Evolutionary conservation across 495 filamentous ascomycete species (phyloP), one percentile per base, ranked within the genome.

Genomic region (Talaromyces nanjingensis): DNA sequence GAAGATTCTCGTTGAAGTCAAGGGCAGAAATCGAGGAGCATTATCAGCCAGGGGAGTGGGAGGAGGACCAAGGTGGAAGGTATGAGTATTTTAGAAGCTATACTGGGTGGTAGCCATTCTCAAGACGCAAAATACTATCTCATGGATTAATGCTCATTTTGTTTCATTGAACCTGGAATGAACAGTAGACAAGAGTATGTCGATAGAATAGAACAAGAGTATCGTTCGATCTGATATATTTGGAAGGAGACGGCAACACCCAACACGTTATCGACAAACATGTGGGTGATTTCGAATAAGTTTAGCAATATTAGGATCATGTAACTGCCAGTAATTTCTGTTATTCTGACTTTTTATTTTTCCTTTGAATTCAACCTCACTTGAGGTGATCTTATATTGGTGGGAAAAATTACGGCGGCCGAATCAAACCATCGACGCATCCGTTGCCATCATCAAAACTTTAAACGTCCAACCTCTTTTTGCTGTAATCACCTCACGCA

Each of bases 401-500:
- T 49, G 45, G 18, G n/a, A 20, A 6, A 4, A 20, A 7, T 31
- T 72, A 65, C 54, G 69, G 66, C 27, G 27, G 25, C n/a, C 58
- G 20, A 60, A 27, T 56, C 11, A 45, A 9, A 66, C 73, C 69
- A 70, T 12, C 33, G 29, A 33, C 65, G 73, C 68, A 70, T 39
- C 24, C 4, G 3, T 62, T 53, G 60, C 60, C 60, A 33, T 62
- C 60, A 34, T 62, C 42, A 56, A 56, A 56, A 56, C 53, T 56
- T 56, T 20, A 56, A 25, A 56, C 24, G 11, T 56, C 53, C 22
- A 16, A 27, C 18, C 9, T 56, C 14, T 29, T 56, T 42, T 56
- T 56, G 22, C 53, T 4, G 11, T n/a, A 29, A 14, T 20, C 9
- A 54, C 18, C 24, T 25, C 8, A 14, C 49, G 18, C 49, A 54